Conservation (phyloP, 495 filamentous ascomycete species). For the Cairneyella variabilis region DNA sequence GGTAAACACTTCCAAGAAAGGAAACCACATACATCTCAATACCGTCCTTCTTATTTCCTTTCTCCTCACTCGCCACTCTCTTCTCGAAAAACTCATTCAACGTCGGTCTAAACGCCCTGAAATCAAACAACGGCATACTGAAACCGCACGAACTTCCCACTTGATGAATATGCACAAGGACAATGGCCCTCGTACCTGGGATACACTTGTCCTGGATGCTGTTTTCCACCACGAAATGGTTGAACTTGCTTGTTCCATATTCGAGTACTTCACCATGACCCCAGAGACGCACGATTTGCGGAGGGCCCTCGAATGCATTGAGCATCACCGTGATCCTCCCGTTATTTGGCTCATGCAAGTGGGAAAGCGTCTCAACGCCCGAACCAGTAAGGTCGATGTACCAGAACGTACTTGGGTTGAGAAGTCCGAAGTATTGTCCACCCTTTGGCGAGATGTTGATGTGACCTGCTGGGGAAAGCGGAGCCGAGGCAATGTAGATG, state of each 20-base stretch:
- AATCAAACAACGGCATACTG: slow-evolving; percentile 49
- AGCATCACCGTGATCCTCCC: slow-evolving; percentile 70
- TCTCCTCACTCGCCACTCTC: slow-evolving; percentile 35
- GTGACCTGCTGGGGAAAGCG: slow-evolving; percentile 48
- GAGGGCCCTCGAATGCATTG: slow-evolving; percentile 59
- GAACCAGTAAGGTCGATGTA: slow-evolving; percentile 71
- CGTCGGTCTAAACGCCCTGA: slow-evolving; percentile 41
- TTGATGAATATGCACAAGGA: slow-evolving; percentile 63
- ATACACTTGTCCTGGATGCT: slow-evolving; percentile 35
- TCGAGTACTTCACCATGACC: slow-evolving; percentile 65
- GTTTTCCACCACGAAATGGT: slow-evolving; percentile 41
- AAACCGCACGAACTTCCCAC: slow-evolving; percentile 52
- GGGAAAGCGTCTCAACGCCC: slow-evolving; percentile 67
- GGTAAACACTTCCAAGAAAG: not conserved
- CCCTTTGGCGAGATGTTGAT: slow-evolving; percentile 74
- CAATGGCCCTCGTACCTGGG: slow-evolving; percentile 55
- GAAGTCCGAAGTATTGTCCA: slow-evolving; percentile 55
- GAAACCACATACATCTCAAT: slow-evolving; percentile 36
- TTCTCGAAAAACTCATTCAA: slow-evolving; percentile 46
- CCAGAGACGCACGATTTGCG: slow-evolving; percentile 68
- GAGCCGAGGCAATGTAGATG: slow-evolving; percentile 68
- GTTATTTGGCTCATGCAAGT: slow-evolving; percentile 74
- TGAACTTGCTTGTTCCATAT: slow-evolving; percentile 42
- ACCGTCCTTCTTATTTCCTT: slow-evolving; percentile 43
- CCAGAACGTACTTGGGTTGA: slow-evolving; percentile 54